phyloP scores from a whole-genome alignment of 108 stramenopile genomes.

The Stephanodiscus minutulus region DNA sequence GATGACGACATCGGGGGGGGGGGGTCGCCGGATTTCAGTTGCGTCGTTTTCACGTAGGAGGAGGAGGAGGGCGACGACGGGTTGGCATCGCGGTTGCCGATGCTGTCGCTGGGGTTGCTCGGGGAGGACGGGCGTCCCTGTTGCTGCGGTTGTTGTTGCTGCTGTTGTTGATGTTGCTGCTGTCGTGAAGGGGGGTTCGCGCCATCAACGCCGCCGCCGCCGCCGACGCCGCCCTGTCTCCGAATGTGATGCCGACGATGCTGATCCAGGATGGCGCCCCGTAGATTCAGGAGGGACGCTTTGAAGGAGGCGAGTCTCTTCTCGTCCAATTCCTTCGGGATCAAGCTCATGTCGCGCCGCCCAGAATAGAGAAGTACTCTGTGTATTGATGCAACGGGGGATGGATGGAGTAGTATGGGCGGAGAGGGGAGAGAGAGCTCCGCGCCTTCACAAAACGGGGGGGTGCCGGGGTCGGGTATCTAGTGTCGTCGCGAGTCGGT shows the following conservation, averaged over 20 bases:
- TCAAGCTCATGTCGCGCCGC: no score
- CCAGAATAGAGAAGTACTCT: no score
- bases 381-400: background rate
- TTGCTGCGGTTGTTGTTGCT: background rate
- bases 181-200: background rate
- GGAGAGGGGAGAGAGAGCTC: no score
- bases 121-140: background rate
- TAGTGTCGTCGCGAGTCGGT: no score
- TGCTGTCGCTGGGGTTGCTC: background rate
- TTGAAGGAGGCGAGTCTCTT: slow-evolving; percentile 17
- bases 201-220: background rate
- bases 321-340: slow-evolving; percentile 1
- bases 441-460: no score
- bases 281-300: slow-evolving; percentile 9
- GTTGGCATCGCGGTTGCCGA: background rate
- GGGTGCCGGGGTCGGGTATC: no score
- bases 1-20: slow-evolving; percentile 1
- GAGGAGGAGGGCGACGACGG: background rate
- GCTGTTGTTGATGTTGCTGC: background rate
- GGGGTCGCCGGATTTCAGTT: background rate
- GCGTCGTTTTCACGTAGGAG: slow-evolving; percentile 4
- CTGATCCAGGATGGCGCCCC: slow-evolving; percentile 5
- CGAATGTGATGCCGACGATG: slow-evolving; percentile 1
- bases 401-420: background rate
- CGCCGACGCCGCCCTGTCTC: background rate